Evolutionary conservation across 441 rosid species (phyloP).

Genomic region (Rhodomyrtus psidioides): DNA sequence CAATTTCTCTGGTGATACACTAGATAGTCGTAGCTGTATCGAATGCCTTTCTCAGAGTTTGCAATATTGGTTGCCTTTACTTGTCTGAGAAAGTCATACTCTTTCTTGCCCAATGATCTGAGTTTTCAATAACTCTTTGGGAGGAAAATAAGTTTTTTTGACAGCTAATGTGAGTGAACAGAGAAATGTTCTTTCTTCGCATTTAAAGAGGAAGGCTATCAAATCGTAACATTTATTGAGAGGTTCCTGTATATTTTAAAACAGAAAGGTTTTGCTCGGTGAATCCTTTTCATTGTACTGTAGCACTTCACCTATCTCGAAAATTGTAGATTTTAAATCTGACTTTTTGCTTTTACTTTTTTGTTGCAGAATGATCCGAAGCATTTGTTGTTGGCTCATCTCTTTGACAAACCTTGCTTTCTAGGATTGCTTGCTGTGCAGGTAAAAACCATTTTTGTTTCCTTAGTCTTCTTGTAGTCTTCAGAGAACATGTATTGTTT

Average conservation of each 20-base stretch:
- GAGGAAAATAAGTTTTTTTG: background rate
- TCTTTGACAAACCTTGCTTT: constrained; percentile 96
- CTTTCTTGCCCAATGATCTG: background rate
- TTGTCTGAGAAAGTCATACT: background rate
- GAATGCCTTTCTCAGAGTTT: background rate
- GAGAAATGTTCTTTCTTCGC: background rate
- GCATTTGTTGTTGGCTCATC: constrained; percentile 81
- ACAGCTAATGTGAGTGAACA: background rate
- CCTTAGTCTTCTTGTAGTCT: background rate
- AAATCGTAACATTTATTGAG: background rate
- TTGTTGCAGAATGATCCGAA: constrained; percentile 63
- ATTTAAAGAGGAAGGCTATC: background rate
- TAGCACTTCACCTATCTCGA: background rate
- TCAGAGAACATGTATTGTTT: background rate
- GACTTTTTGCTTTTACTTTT: constrained; percentile 1
- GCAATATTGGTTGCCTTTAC: background rate
- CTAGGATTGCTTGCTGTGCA: constrained; percentile 83
- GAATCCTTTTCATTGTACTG: background rate
- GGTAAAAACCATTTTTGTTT: constrained; percentile 21
- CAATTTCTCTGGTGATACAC: background rate
- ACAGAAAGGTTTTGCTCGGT: background rate
- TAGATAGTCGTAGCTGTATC: background rate
- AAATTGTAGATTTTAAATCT: background rate
- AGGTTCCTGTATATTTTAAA: background rate
- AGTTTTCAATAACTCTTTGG: background rate